phyloP scores from a whole-genome alignment of 495 filamentous ascomycete genomes.

The Mycothermus thermophilus region DNA sequence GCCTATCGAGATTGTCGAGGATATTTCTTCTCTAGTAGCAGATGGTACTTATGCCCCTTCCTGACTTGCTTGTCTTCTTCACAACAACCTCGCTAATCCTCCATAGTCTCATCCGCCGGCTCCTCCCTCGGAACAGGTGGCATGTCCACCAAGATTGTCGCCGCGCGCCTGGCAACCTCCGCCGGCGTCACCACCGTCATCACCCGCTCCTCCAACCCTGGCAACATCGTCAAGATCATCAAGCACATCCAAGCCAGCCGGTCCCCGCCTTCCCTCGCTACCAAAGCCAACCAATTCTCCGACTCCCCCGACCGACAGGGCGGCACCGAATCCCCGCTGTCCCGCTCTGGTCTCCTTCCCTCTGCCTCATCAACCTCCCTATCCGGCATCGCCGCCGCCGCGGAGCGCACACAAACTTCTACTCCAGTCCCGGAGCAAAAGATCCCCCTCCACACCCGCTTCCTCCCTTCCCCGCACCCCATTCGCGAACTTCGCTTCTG shows the following conservation, averaged over 20 bases:
- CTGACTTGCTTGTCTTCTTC: neutral
- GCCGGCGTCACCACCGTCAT: constrained; percentile 94
- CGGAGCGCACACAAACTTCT: constrained; percentile 25
- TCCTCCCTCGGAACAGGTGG: constrained; percentile 88
- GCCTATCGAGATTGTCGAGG: constrained; percentile 84
- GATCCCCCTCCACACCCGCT: constrained; percentile 75
- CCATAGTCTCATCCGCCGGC: constrained; percentile 69
- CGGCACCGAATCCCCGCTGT: neutral
- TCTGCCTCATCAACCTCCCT: constrained; percentile 18
- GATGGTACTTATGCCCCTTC: constrained; percentile 40
- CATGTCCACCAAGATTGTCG: constrained; percentile 96
- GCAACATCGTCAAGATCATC: constrained; percentile 84
- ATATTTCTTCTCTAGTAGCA: constrained; percentile 70
- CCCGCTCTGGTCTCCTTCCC: constrained; percentile 4
- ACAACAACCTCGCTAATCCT: neutral
- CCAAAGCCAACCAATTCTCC: constrained; percentile 7
- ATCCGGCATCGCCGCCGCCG: constrained; percentile 22
- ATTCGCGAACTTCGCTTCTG: constrained; percentile 92
- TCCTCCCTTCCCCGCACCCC: constrained; percentile 72
- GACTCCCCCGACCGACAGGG: neutral
- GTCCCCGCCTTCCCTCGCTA: constrained; percentile 15
- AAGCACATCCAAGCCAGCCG: constrained; percentile 55
- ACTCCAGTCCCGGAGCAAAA: constrained; percentile 15
- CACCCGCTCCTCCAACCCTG: constrained; percentile 76
- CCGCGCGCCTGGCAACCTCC: constrained; percentile 82